A percentile compares a stretch with the other conserved stretches of the same genome.
Evolutionary conservation across 2,329 filamentous ascomycete genomes (phyloP).

Genomic region (Harringtonia aguacate): DNA sequence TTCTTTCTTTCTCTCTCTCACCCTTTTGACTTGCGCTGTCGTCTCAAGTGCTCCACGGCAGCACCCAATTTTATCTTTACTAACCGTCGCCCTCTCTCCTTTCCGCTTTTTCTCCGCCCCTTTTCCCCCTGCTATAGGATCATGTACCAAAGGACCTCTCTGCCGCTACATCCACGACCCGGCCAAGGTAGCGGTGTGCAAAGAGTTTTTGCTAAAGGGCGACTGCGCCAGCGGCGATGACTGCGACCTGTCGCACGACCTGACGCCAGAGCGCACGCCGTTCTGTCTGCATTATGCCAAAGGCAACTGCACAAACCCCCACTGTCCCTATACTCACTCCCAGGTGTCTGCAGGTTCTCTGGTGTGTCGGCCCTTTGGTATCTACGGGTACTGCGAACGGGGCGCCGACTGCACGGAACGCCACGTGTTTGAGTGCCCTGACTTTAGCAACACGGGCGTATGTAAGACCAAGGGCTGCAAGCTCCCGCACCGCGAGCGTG

Average conservation of each 20-base stretch:
- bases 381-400: constrained; percentile 79
- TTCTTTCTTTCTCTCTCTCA: background rate
- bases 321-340: constrained; percentile 81
- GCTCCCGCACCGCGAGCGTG: constrained; percentile 78
- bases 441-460: constrained; percentile 81
- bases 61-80: background rate
- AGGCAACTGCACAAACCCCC: constrained; percentile 77
- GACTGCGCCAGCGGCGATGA: constrained; percentile 64
- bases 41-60: too few species aligned
- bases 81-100: constrained; percentile 24
- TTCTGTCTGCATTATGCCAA: constrained; percentile 83
- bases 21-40: background rate
- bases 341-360: constrained; percentile 64
- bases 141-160: constrained; percentile 67
- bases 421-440: constrained; percentile 88
- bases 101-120: constrained; percentile 8
- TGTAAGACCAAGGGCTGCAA: constrained; percentile 77
- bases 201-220: constrained; percentile 71
- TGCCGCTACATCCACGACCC: constrained; percentile 81
- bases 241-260: constrained; percentile 87
- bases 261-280: constrained; percentile 73
- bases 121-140: constrained; percentile 45
- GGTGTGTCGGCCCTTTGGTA: constrained; percentile 77
- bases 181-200: constrained; percentile 81
- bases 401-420: constrained; percentile 68